Evolutionary conservation across 2,329 filamentous ascomycete species (phyloP), one percentile per base, ranked within the genome.

Genomic region (Aschersonia sp.): DNA sequence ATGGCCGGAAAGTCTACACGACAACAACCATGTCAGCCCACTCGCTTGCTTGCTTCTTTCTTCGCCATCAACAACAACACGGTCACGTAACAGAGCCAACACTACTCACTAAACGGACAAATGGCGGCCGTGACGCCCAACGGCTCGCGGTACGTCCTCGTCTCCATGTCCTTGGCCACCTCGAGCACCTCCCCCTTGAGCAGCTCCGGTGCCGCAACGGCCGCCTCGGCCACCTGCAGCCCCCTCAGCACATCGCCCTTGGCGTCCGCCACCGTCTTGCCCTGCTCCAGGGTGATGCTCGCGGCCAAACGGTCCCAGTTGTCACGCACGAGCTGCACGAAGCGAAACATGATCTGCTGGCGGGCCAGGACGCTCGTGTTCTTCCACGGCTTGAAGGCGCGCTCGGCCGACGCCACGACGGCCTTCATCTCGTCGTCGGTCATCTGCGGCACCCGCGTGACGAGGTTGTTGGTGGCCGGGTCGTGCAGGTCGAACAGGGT

Each of bases 161-260:
- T 92, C 72, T 92, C 86, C 86, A 92, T 92, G 59, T 92, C 86
- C 73, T 87, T 89, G 48, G 85, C 78, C 9, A 92, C 86, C 70
- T 92, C 86, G 35, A 92, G 73, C 43, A 92, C 74, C 68, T 92
- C 85, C 40, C 86, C 86, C 63, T 85, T 87, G 65, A 92, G 74
- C 62, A 89, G 78, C 56, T 87, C 86, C 0, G 86, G 85, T 48
- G 88, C 88, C 45, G 75, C 84, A 60, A 85, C 86, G 29, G 86
- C 83, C 5, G 84, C 85, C 72, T 92, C 86, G 3, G 87, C 87
- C 30, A 92, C 86, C 71, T 92, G 86, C 51, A 92, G 72, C 44
- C 86, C 86, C 56, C 86, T 76, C 46, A 91, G 75, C 29, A 92
- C 86, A 63, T 92, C 86, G 43, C 86, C 86, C 65, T 74, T 82